A percentile compares a stretch with the other conserved stretches of the same genome.
Conservation (phyloP, 164 flowering plant species). For the Vitis labrusca region DNA sequence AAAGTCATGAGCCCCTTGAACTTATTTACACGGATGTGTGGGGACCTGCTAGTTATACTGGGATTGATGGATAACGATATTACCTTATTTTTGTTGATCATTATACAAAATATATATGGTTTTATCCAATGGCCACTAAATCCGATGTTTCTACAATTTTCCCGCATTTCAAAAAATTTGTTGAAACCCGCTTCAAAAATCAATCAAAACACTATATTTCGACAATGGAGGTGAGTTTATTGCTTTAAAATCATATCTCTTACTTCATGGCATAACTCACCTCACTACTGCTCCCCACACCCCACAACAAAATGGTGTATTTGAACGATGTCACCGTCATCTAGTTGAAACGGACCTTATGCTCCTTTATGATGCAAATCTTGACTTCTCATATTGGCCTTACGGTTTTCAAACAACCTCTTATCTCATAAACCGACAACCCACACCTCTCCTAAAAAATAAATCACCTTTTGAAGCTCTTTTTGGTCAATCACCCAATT, state of each 20-base stretch:
- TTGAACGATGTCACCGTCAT: slow-evolving; percentile 7
- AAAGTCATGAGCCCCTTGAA: slow-evolving; percentile 4
- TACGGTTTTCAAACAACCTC: slow-evolving; percentile 1
- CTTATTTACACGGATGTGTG: slow-evolving; percentile 1
- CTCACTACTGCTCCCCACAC: background rate
- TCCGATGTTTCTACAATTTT: background rate
- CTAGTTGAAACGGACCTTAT: slow-evolving; percentile 9
- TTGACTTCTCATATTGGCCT: slow-evolving; percentile 1
- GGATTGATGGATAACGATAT: slow-evolving; percentile 7
- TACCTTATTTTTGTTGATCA: slow-evolving; percentile 3
- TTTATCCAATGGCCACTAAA: background rate
- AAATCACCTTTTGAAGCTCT: background rate
- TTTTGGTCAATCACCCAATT: slow-evolving; percentile 6
- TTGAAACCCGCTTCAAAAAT: slow-evolving; percentile 6
- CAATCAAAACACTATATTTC: slow-evolving; percentile 8
- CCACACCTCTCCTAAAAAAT: too few relatives aligned
- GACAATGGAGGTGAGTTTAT: slow-evolving; percentile 15
- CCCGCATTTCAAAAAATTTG: slow-evolving; percentile 1
- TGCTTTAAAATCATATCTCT: slow-evolving; percentile 6
- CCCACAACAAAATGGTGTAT: background rate
- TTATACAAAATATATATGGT: background rate
- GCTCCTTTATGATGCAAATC: slow-evolving; percentile 3
- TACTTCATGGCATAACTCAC: slow-evolving; percentile 14
- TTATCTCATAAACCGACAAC: background rate
- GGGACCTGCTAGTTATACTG: slow-evolving; percentile 5